phyloP scores from a whole-genome alignment of 495 filamentous ascomycete genomes.

The Glarea lozoyensis region DNA sequence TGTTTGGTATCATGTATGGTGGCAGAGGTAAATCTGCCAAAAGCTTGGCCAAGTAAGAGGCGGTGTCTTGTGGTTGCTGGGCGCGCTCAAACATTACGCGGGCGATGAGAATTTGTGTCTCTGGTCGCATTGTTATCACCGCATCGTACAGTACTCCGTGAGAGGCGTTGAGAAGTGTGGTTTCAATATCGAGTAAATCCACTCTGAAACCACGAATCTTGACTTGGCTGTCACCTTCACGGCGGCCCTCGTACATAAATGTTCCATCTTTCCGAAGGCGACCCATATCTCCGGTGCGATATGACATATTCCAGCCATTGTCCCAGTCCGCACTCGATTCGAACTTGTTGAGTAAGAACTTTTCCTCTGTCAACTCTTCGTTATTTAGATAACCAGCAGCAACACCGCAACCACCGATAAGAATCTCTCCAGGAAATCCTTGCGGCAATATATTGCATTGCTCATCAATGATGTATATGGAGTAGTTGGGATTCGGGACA shows the following conservation, averaged over 20 bases:
- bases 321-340: background rate
- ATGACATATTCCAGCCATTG: constrained; percentile 14
- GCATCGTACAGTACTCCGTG: constrained; percentile 23
- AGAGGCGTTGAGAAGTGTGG: constrained; percentile 21
- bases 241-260: constrained; percentile 28
- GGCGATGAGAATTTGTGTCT: background rate
- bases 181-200: constrained; percentile 41
- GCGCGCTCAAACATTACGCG: background rate
- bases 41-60: background rate
- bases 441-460: constrained; percentile 25
- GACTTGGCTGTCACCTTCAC: constrained; percentile 36
- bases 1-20: constrained; percentile 22
- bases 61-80: background rate
- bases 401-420: constrained; percentile 32
- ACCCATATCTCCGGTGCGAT: constrained; percentile 20
- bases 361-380: constrained; percentile 17
- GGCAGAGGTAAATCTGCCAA: background rate
- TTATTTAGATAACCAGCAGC: constrained; percentile 30
- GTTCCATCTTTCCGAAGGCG: constrained; percentile 22
- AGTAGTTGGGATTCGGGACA: constrained; percentile 21
- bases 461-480: constrained; percentile 32
- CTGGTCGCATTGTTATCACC: constrained; percentile 23
- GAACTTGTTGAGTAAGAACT: constrained; percentile 17
- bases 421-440: constrained; percentile 33
- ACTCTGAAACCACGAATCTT: constrained; percentile 45